phyloP scores from a whole-genome alignment of 2,329 filamentous ascomycete species.

The Trichoderma asperellum region DNA sequence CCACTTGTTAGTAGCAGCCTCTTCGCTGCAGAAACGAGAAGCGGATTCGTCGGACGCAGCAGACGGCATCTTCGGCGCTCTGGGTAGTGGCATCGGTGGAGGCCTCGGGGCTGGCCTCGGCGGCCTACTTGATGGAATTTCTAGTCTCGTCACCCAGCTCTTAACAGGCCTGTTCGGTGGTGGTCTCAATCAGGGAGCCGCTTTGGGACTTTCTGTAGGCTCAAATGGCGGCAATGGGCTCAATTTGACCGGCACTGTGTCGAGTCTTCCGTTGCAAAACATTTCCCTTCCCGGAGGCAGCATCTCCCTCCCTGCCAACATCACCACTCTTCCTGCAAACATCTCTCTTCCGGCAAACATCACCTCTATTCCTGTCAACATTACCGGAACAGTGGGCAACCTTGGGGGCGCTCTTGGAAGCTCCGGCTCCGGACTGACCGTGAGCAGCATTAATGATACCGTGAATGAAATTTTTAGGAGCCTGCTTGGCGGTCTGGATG shows the following conservation, averaged over 20 bases:
- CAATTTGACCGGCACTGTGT: neutral
- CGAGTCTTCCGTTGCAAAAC: neutral
- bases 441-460: neutral
- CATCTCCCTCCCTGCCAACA: too few species aligned
- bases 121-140: neutral
- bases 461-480: neutral
- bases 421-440: neutral
- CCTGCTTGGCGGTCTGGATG: neutral
- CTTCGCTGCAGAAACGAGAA: conserved; percentile 3
- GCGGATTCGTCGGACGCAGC: neutral
- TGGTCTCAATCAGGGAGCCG: neutral
- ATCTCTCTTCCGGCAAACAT: neutral
- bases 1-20: neutral
- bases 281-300: neutral
- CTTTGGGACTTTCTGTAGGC: neutral
- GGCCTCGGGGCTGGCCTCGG: neutral
- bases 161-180: neutral
- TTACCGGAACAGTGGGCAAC: neutral
- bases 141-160: neutral
- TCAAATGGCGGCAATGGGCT: neutral
- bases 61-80: neutral
- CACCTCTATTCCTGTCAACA: neutral
- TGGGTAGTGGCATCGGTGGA: neutral
- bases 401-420: neutral
- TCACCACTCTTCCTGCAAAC: neutral